Conservation (phyloP, 352 stramenopile genomes). For the Pythium plurisporium region DNA sequence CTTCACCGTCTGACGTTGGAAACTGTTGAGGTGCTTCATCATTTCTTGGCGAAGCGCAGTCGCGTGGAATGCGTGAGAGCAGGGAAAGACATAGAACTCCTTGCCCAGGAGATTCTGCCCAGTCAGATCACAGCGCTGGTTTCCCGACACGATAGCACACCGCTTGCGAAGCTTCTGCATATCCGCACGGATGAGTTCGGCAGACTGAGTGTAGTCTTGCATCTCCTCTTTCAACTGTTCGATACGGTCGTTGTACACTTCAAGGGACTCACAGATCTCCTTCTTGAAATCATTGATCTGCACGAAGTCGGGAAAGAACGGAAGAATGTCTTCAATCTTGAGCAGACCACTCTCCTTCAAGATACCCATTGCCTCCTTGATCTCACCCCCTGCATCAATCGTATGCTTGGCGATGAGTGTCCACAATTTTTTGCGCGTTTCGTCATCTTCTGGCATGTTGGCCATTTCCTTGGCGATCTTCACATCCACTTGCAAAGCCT, state of each 20-base stretch:
- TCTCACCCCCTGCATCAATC: conserved; percentile 84
- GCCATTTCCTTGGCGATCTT: conserved; percentile 93
- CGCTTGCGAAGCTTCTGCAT: conserved; percentile 87
- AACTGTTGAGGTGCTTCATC: conserved; percentile 86
- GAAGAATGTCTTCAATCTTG: conserved; percentile 93
- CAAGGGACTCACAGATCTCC: conserved; percentile 91
- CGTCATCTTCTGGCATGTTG: conserved; percentile 85
- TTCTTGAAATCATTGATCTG: conserved; percentile 96
- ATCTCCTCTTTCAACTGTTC: conserved; percentile 92
- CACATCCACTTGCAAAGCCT: conserved; percentile 87
- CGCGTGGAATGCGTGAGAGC: conserved; percentile 92
- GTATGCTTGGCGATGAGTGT: conserved; percentile 91
- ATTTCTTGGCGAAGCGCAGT: conserved; percentile 86
- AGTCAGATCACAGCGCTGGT: conserved; percentile 87
- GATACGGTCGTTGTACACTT: conserved; percentile 90
- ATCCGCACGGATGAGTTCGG: conserved; percentile 86
- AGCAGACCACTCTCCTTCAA: conserved; percentile 84
- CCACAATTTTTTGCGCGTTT: conserved; percentile 91
- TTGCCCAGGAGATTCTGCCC: conserved; percentile 85
- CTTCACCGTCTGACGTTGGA: conserved; percentile 87
- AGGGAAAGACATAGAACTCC: conserved; percentile 95
- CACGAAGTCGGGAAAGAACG: conserved; percentile 94
- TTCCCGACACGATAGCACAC: conserved; percentile 80
- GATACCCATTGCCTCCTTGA: conserved; percentile 83
- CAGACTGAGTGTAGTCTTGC: conserved; percentile 90